A percentile compares a stretch with the other conserved stretches of the same genome.
Evolutionary conservation across 2,329 filamentous ascomycete genomes (phyloP).

Genomic region (Podosphaera leucotricha): DNA sequence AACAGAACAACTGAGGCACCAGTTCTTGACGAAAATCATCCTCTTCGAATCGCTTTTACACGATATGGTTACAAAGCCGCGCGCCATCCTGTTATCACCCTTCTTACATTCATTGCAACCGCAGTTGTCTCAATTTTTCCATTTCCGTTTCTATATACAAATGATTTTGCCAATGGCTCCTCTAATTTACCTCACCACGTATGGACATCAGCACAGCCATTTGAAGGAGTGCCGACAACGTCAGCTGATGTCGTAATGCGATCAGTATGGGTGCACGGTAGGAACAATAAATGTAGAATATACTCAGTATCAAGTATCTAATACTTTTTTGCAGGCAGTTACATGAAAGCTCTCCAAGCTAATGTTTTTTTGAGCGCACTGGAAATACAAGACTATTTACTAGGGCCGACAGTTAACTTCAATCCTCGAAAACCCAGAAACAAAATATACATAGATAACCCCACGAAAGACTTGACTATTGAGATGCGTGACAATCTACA

Average conservation of each 20-base stretch:
- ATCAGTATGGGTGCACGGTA: conserved; percentile 57
- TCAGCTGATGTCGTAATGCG: conserved; percentile 56
- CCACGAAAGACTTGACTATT: conserved; percentile 12
- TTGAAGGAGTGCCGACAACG: conserved; percentile 26
- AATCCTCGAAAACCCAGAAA: conserved; percentile 20
- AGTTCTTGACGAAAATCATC: conserved; percentile 36
- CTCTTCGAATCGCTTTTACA: conserved; percentile 38
- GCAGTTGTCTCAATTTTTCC: conserved; percentile 50
- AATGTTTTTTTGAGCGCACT: conserved; percentile 42
- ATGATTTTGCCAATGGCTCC: conserved; percentile 45
- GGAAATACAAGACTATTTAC: conserved; percentile 43
- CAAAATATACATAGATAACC: conserved; percentile 2
- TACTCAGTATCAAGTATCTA: no score
- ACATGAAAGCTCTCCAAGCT: conserved; percentile 50
- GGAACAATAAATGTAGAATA: no score
- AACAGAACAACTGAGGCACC: conserved; percentile 51
- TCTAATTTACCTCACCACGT: conserved; percentile 56
- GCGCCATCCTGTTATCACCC: conserved; percentile 48
- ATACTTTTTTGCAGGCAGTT: conserved; percentile 22
- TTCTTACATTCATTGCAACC: conserved; percentile 49
- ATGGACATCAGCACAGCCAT: conserved; percentile 51
- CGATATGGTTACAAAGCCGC: conserved; percentile 48
- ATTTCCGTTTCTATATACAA: conserved; percentile 50
- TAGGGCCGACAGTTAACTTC: conserved; percentile 36
- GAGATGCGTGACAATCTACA: conserved; percentile 29